These are phyloP conservation scores for Claviceps cyperi DNA, from an alignment of 2,329 filamentous ascomycete genomes.

Conservation along the genomic window DNA sequence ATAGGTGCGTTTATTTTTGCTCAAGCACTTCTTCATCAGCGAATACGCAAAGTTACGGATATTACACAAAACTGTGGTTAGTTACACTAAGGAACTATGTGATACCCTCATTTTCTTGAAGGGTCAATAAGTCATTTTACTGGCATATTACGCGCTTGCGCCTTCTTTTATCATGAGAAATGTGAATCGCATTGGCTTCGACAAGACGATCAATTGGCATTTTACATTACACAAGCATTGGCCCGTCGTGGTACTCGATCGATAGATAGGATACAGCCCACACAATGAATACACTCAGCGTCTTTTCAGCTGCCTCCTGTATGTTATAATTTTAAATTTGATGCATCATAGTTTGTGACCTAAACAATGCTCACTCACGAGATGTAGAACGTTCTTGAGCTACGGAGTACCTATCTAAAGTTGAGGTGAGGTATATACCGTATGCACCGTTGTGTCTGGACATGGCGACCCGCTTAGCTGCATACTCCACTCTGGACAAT, in stretches of 20 bases:
- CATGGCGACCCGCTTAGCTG: constrained; percentile 1
- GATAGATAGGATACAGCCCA: neutral
- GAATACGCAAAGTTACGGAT: neutral
- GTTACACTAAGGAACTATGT: neutral
- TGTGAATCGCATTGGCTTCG: neutral
- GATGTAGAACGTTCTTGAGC: neutral
- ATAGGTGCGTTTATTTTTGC: neutral
- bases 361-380: neutral
- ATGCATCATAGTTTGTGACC: neutral
- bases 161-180: neutral
- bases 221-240: neutral
- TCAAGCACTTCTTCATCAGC: neutral
- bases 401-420: too few relatives aligned
- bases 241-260: neutral
- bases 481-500: neutral
- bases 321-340: neutral
- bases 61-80: too few relatives aligned
- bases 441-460: too few relatives aligned
- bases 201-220: neutral
- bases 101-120: neutral
- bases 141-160: neutral
- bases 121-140: neutral
- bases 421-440: too few relatives aligned
- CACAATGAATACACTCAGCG: neutral
- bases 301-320: neutral